phyloP scores from a whole-genome alignment of 2,329 filamentous ascomycete species.

The Penicillium occitanis region DNA sequence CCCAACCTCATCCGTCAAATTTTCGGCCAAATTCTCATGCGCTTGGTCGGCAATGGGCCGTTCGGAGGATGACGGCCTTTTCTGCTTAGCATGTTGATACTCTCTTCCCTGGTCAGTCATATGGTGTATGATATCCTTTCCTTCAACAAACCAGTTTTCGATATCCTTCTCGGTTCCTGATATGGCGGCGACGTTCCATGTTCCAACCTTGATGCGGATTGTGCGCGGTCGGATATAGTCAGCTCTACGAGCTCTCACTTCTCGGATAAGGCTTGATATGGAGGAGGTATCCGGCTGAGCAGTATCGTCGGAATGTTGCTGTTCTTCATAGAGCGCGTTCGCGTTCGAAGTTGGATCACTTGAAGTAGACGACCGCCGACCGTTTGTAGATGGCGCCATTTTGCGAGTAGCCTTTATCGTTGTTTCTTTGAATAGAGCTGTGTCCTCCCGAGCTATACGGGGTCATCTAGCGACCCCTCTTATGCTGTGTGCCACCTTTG shows the following conservation, averaged over 20 bases:
- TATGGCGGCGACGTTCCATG: constrained; percentile 90
- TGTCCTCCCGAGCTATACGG: constrained; percentile 6
- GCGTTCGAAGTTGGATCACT: background rate
- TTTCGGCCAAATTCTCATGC: constrained; percentile 42
- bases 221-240: constrained; percentile 76
- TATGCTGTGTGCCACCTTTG: constrained; percentile 1
- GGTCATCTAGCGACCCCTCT: constrained; percentile 10
- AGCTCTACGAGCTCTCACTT: constrained; percentile 67
- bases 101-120: constrained; percentile 22
- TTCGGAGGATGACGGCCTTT: constrained; percentile 48
- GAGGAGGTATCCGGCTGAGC: constrained; percentile 28
- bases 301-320: constrained; percentile 24
- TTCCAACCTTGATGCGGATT: constrained; percentile 83
- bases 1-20: constrained; percentile 64
- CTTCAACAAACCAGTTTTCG: constrained; percentile 81
- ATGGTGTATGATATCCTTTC: constrained; percentile 54
- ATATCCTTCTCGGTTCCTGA: constrained; percentile 86
- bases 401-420: background rate
- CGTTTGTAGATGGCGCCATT: constrained; percentile 16
- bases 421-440: background rate
- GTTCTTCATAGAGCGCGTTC: background rate
- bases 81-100: constrained; percentile 32
- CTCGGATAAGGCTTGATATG: constrained; percentile 52
- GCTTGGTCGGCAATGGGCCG: background rate
- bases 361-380: constrained; percentile 1